Base-by-base conservation (phyloP, 345 rosid genomes). In the Microthlaspi erraticum region DNA sequence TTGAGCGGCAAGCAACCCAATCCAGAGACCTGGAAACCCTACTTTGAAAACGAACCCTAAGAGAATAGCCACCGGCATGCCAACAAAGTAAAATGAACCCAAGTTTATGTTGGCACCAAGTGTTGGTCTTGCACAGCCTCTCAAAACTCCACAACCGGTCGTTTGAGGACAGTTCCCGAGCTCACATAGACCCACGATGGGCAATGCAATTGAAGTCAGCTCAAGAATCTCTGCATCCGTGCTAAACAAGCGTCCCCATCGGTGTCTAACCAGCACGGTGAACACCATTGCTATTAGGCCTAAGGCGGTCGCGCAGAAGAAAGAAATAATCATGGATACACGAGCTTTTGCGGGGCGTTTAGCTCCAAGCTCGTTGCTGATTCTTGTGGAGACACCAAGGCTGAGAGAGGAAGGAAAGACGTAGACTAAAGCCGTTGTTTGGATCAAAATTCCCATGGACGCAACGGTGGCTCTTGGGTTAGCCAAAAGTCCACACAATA, bases 101-200 rank as follows among this genome's bases (percentile, higher is more conserved):
- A 94, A 52, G 67, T 94, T 94, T 72, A 94, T 94, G 78, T 91
- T 90, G 8, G 99, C 99, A 14, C 99, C 99, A 4, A 81, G 79
- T 31, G 84, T 81, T 20, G 97, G 98, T 82, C 99, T 76, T 5
- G 98, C 99, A 54, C 88, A 84, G 13, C 96, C 99, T 64, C 99
- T 81, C 29, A 94, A 59, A 16, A 85, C 98, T 2, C 99, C 98
- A 41, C 98, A 94, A 0, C 99, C 97, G 0, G 99, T 84, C 2
- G 99, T 94, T 57, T 94, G 99, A 3, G 99, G 99, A 78, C 97
- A 91, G 54, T 94, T 94, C 26, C 99, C 99, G 1, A 94, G 89
- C 83, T 94, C 99, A 52, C 99, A 94, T 10, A 91, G 79, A 51
- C 99, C 99, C 0, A 71, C 88, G 41, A 94, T 91, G 0, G 99